Percentiles rank a stretch among this genome's conserved stretches.
These are phyloP conservation scores for Brassica incana DNA, from an alignment of 345 rosid genomes.

Conservation along the genomic window DNA sequence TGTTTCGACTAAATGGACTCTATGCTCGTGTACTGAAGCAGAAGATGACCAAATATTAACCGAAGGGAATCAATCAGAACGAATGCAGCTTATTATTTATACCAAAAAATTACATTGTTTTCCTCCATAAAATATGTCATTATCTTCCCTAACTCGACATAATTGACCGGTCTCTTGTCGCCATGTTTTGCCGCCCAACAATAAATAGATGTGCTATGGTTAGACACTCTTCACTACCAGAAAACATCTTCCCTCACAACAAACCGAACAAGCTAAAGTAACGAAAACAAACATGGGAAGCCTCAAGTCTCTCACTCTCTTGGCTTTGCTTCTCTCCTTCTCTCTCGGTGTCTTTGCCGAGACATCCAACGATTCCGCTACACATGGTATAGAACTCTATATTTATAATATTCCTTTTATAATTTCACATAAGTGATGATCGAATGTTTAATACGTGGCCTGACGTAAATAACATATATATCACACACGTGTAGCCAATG, in stretches of 20 bases:
- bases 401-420: background rate
- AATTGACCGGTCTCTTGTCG: constrained; percentile 35
- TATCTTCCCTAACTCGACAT: constrained; percentile 21
- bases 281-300: constrained; percentile 26
- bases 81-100: background rate
- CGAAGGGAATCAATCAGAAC: background rate
- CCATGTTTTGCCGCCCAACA: constrained; percentile 8
- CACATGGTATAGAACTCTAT: constrained; percentile 24
- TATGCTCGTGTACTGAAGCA: background rate
- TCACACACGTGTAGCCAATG: constrained; percentile 8
- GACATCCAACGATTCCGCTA: constrained; percentile 32
- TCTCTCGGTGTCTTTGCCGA: constrained; percentile 31
- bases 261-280: constrained; percentile 15
- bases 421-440: background rate
- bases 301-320: constrained; percentile 20
- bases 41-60: background rate
- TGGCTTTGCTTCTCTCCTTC: constrained; percentile 29
- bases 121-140: constrained; percentile 2
- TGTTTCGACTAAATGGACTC: background rate
- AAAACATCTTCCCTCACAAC: constrained; percentile 7
- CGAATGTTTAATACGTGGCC: background rate
- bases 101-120: background rate
- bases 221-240: constrained; percentile 12
- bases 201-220: constrained; percentile 24
- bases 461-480: background rate